A percentile compares a stretch with the other conserved stretches of the same genome.
These are phyloP conservation scores for Tritrichomonas foetus DNA, from an alignment of 208 protist genomes.

Conservation along the genomic window DNA sequence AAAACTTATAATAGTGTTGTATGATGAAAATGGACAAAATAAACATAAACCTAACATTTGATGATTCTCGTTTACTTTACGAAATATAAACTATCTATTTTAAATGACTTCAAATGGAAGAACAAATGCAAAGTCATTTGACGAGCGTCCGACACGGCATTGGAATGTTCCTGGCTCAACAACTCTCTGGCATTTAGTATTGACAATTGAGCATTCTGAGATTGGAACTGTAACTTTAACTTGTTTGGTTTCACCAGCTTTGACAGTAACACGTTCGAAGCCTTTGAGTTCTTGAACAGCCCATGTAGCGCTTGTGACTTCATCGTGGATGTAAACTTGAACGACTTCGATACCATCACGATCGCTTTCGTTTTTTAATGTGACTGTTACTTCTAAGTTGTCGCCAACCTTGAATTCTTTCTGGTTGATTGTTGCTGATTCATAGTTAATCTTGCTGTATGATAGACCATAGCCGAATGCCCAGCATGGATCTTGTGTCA, in stretches of 20 bases:
- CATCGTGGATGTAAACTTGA: constrained; percentile 51
- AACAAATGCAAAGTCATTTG: not conserved
- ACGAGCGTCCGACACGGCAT: not conserved
- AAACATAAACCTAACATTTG: no score
- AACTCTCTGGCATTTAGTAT: constrained; percentile 21
- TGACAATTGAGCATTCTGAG: not conserved
- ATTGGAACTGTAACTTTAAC: not conserved
- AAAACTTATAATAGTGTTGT: no score
- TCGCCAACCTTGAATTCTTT: not conserved
- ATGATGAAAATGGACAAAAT: no score
- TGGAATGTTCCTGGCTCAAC: not conserved
- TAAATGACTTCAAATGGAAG: not conserved
- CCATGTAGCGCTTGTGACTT: not conserved
- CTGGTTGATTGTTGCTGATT: not conserved
- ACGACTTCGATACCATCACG: constrained; percentile 49
- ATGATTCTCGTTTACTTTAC: no score
- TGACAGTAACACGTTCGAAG: not conserved
- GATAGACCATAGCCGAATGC: constrained; percentile 54
- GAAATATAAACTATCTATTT: no score
- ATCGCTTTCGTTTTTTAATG: constrained; percentile 50
- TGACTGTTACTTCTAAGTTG: not conserved
- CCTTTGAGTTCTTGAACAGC: constrained; percentile 4
- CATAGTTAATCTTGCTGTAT: constrained; percentile 52
- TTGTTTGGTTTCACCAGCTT: not conserved
- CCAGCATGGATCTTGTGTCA: constrained; percentile 45